Conservation (phyloP, 257 asterid genomes). For the Catharanthus roseus region DNA sequence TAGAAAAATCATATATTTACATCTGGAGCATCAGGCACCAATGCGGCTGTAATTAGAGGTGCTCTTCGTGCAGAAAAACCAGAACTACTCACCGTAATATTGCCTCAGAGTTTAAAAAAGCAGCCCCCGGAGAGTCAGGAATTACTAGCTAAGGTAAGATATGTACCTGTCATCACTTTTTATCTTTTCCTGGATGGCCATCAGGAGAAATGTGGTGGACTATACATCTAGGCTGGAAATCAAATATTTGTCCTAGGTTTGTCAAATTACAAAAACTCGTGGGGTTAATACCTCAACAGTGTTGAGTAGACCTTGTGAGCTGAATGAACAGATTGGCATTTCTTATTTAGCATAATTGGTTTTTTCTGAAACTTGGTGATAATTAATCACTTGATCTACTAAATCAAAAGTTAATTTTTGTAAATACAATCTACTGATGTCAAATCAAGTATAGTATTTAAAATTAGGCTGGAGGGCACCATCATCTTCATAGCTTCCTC, state of each 20-base stretch:
- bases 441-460: too few relatives aligned
- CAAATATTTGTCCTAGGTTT: not conserved
- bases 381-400: not conserved
- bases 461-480: too few relatives aligned
- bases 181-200: not conserved
- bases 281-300: not conserved
- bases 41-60: conserved; percentile 98
- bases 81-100: conserved; percentile 84
- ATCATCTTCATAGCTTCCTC: too few relatives aligned
- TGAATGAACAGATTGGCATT: not conserved
- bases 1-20: conserved; percentile 96
- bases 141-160: conserved; percentile 79
- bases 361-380: not conserved
- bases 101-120: conserved; percentile 89
- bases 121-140: conserved; percentile 98
- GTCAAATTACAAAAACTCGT: not conserved
- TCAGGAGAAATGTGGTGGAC: not conserved
- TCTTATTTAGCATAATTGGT: not conserved
- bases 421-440: too few relatives aligned
- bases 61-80: conserved; percentile 98
- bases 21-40: conserved; percentile 98
- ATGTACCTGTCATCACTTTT: not conserved
- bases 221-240: not conserved
- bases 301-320: not conserved
- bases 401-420: not conserved